Base-by-base conservation (phyloP, 352 stramenopile species). In the Globisporangium okanoganense region DNA sequence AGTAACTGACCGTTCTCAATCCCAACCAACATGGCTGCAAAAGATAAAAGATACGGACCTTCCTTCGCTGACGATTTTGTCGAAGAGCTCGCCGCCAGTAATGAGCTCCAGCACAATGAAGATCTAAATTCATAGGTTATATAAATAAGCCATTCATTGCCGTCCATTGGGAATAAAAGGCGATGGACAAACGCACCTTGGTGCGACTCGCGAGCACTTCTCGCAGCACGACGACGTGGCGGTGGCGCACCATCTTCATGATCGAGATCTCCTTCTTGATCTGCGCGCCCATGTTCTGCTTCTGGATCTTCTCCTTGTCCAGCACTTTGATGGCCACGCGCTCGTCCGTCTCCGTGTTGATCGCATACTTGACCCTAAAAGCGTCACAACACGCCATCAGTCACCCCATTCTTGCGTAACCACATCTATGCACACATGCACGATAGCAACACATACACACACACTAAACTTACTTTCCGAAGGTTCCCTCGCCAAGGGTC, bases 261-360 rank as follows among this genome's bases (percentile, higher is more conserved):
- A 99, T 98, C 12, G 90, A 97, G 65, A 99, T 99, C 82, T 99
- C 97, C 72, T 98, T 97, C 77, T 99, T 99, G 71, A 99, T 96
- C 79, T 99, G 97, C 33, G 93, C 90, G 16, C 92, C 94, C 94
- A 99, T 98, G 76, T 98, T 98, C 71, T 99, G 94, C 72, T 98
- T 98, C 72, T 99, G 94, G 72, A 99, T 98, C 77, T 98, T 98
- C 56, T 98, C 90, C 79, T 99, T 99, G 74, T 99, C 95, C 62
- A 99, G 81, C 65, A 98, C 91, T 78, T 99, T 99, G 71, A 99
- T 98, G 33, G 97, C 97, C 62, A 98, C 96, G 44, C 87, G 86
- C 73, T 98, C 88, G 52, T 95, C 83, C 33, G 94, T 98, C 66
- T 98, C 94, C 53, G 92, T 96, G 76, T 99, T 97, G 58, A 98